phyloP scores from a whole-genome alignment of 2,329 filamentous ascomycete species.

The Fusarium denticulatum region DNA sequence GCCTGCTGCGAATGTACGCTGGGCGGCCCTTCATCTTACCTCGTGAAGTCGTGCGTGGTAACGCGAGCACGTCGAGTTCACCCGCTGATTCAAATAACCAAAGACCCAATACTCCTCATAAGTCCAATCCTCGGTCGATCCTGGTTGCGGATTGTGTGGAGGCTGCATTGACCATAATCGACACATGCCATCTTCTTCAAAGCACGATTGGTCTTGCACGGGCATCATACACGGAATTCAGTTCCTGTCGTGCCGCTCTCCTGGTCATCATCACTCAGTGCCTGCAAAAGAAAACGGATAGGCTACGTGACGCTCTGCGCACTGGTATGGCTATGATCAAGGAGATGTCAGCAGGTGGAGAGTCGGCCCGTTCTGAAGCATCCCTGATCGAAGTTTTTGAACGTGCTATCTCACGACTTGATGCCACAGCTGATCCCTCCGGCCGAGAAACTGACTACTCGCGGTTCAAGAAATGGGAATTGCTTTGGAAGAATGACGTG shows the following conservation, averaged over 20 bases:
- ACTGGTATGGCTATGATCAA: conserved; percentile 62
- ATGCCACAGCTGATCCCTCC: conserved; percentile 53
- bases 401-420: conserved; percentile 57
- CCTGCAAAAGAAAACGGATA: conserved; percentile 50
- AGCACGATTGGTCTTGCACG: conserved; percentile 63
- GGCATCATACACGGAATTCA: conserved; percentile 66
- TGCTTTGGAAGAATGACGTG: conserved; percentile 56
- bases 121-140: conserved; percentile 47
- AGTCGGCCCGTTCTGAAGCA: conserved; percentile 62
- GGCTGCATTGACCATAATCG: conserved; percentile 61
- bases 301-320: conserved; percentile 57
- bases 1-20: conserved; percentile 62
- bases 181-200: conserved; percentile 60
- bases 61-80: conserved; percentile 45
- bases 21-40: conserved; percentile 64
- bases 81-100: conserved; percentile 45
- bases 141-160: conserved; percentile 64
- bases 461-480: conserved; percentile 62
- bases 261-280: conserved; percentile 57
- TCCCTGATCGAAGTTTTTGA: conserved; percentile 64
- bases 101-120: conserved; percentile 41
- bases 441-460: conserved; percentile 59
- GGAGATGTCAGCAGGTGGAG: conserved; percentile 62
- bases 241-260: conserved; percentile 63
- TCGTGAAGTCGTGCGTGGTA: conserved; percentile 40